phyloP scores from a whole-genome alignment of 495 filamentous ascomycete species.

The Aspergillus wentii region DNA sequence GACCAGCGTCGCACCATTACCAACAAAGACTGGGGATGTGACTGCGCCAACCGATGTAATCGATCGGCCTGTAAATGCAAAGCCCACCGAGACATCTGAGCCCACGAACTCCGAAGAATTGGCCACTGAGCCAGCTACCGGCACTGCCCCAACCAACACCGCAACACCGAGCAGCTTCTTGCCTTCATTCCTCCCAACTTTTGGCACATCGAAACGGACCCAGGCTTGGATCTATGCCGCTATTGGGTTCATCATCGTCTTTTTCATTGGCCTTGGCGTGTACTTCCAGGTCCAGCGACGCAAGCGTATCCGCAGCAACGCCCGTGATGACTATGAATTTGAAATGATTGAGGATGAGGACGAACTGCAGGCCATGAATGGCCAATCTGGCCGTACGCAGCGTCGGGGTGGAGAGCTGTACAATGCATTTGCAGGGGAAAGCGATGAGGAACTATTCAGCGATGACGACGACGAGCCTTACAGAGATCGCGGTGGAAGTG shows the following conservation, averaged over 20 bases:
- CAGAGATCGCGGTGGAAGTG: constrained; percentile 28
- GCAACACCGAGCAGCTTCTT: constrained; percentile 56
- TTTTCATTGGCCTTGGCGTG: constrained; percentile 71
- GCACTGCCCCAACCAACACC: constrained; percentile 32
- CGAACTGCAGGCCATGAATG: constrained; percentile 51
- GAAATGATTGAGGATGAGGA: constrained; percentile 87
- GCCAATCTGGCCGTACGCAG: constrained; percentile 29
- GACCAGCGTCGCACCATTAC: constrained; percentile 42
- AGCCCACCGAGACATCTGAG: constrained; percentile 38
- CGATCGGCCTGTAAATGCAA: constrained; percentile 68
- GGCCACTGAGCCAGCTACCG: constrained; percentile 25
- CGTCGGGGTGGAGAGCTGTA: constrained; percentile 81
- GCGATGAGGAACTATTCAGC: constrained; percentile 64
- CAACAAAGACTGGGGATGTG: constrained; percentile 38
- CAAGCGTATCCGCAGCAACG: constrained; percentile 67
- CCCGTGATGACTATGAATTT: constrained; percentile 88
- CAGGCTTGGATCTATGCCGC: constrained; percentile 95
- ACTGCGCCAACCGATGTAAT: constrained; percentile 63
- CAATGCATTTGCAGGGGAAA: constrained; percentile 83
- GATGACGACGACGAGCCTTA: constrained; percentile 51
- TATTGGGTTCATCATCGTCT: constrained; percentile 74
- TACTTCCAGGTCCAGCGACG: constrained; percentile 78
- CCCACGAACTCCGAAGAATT: constrained; percentile 18
- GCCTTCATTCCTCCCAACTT: constrained; percentile 90
- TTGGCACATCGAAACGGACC: constrained; percentile 83